These are phyloP conservation scores for Wickerhamomyces canadensis DNA, from an alignment of 805 yeast genomes.

Conservation along the genomic window DNA sequence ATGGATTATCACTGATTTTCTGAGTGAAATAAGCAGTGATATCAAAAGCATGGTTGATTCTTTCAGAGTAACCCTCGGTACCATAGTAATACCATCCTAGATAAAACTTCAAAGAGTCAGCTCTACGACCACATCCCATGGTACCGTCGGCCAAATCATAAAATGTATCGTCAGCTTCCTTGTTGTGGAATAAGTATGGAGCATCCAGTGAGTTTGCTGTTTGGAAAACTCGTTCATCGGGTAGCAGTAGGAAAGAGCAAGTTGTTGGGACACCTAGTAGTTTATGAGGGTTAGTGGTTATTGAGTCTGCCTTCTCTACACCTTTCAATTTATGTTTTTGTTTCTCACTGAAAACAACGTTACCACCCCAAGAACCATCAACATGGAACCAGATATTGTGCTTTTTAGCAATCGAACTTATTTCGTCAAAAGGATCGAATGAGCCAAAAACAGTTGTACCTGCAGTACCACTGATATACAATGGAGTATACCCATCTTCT, in stretches of 20 bases:
- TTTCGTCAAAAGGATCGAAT: constrained; percentile 59
- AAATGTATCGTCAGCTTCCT: constrained; percentile 43
- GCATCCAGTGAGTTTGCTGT: constrained; percentile 73
- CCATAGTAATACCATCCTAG: constrained; percentile 83
- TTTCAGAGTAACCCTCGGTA: constrained; percentile 49
- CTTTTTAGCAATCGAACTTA: constrained; percentile 47
- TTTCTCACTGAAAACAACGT: constrained; percentile 57
- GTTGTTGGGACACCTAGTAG: constrained; percentile 85
- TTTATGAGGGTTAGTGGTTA: constrained; percentile 82
- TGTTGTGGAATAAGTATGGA: constrained; percentile 71
- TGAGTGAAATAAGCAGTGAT: constrained; percentile 58
- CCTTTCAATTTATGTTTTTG: constrained; percentile 50
- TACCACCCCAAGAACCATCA: constrained; percentile 93
- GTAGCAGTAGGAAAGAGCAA: constrained; percentile 66
- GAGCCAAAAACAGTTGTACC: constrained; percentile 89
- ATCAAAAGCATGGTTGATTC: constrained; percentile 70
- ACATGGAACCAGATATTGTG: constrained; percentile 72
- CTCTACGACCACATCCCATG: constrained; percentile 87
- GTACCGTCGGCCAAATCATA: constrained; percentile 85
- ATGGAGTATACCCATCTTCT: constrained; percentile 58
- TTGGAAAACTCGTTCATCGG: constrained; percentile 60
- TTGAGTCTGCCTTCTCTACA: constrained; percentile 60
- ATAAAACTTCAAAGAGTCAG: constrained; percentile 75
- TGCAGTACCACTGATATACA: constrained; percentile 77
- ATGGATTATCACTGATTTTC: constrained; percentile 27